Percentiles rank a stretch among this genome's conserved stretches.
Evolutionary conservation across 2,329 filamentous ascomycete species (phyloP).

Genomic region (Zymoseptoria pseudotritici): DNA sequence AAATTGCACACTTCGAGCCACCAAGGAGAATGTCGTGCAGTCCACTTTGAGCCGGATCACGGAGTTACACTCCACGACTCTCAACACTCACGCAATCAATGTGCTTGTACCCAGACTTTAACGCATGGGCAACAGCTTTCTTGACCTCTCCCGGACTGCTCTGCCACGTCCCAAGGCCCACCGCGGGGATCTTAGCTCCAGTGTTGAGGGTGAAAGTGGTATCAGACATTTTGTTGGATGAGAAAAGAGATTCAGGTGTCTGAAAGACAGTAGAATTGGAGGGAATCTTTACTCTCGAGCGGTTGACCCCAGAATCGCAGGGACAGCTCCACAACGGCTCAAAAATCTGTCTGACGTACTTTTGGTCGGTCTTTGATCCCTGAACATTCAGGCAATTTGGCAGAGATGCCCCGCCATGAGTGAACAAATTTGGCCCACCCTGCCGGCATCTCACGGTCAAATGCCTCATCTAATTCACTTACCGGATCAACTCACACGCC

Average conservation of each 20-base stretch:
- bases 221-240: conserved; percentile 22
- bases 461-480: background rate
- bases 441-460: background rate
- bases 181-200: conserved; percentile 32
- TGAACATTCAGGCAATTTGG: background rate
- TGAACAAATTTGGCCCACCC: background rate
- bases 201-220: conserved; percentile 31
- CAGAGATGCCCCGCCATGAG: background rate
- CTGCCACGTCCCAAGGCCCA: conserved; percentile 35
- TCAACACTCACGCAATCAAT: conserved; percentile 48
- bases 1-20: background rate
- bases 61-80: too few species aligned
- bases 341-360: background rate
- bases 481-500: background rate
- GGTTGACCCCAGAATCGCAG: background rate
- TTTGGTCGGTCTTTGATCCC: background rate
- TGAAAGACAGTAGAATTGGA: background rate
- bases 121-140: conserved; percentile 40
- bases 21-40: too few species aligned
- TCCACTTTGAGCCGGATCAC: too few species aligned
- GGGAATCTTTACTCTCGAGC: background rate
- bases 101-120: conserved; percentile 44
- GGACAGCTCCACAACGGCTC: background rate
- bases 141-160: conserved; percentile 40
- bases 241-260: conserved; percentile 15